Evolutionary conservation across 805 yeast genomes (phyloP).

Genomic region (Yarrowia hollandica): DNA sequence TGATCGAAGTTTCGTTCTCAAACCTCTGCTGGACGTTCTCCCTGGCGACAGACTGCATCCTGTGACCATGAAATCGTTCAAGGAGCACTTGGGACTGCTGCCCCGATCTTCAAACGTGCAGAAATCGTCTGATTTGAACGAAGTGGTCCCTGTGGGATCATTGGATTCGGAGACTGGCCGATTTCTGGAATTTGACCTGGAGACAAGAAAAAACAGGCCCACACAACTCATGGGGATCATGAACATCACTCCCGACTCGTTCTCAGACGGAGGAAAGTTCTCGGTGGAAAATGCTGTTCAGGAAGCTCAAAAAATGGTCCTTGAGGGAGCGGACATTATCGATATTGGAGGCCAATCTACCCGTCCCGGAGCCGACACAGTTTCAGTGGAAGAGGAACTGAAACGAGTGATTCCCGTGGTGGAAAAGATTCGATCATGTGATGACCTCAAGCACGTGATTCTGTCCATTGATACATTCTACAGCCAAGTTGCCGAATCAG

Average conservation of each 20-base stretch:
- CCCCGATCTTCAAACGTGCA: constrained; percentile 43
- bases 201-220: constrained; percentile 44
- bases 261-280: constrained; percentile 79
- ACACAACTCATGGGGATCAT: constrained; percentile 84
- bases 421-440: constrained; percentile 53
- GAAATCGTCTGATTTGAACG: constrained; percentile 35
- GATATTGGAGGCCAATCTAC: constrained; percentile 97
- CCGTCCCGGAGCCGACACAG: constrained; percentile 74
- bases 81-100: constrained; percentile 61
- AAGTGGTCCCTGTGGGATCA: constrained; percentile 33
- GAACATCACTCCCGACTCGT: constrained; percentile 91
- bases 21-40: constrained; percentile 81
- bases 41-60: constrained; percentile 73
- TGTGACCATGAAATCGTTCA: constrained; percentile 78
- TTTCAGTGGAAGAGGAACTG: constrained; percentile 65
- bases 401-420: constrained; percentile 70
- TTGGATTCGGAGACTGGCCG: constrained; percentile 30
- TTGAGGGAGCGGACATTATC: constrained; percentile 67
- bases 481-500: constrained; percentile 66
- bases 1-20: constrained; percentile 85
- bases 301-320: constrained; percentile 52
- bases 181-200: constrained; percentile 48
- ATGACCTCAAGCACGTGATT: constrained; percentile 46
- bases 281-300: constrained; percentile 47
- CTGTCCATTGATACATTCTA: constrained; percentile 90